Evolutionary conservation across 306 rosid genomes (phyloP).

Genomic region (Rosa rugosa): DNA sequence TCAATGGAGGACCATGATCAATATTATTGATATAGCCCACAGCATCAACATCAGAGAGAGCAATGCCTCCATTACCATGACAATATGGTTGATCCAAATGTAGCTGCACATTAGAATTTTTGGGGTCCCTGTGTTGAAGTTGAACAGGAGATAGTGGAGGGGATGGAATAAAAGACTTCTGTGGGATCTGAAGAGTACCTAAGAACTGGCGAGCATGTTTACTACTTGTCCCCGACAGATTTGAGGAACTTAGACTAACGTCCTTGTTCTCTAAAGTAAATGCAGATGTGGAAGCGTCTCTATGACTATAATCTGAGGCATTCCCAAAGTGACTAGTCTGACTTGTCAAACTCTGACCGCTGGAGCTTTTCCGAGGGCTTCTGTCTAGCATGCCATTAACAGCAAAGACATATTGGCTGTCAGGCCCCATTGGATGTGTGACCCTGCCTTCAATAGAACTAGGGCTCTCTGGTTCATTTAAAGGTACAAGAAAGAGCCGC

Average conservation of each 20-base stretch:
- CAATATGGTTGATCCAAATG: conserved; percentile 40
- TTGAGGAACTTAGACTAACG: conserved; percentile 42
- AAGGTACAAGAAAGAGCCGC: conserved; percentile 76
- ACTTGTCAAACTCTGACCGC: conserved; percentile 55
- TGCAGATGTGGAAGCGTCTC: conserved; percentile 47
- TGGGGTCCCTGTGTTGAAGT: conserved; percentile 46
- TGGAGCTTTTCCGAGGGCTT: conserved; percentile 52
- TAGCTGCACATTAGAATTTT: conserved; percentile 34
- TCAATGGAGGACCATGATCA: conserved; percentile 44
- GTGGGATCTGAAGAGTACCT: conserved; percentile 41
- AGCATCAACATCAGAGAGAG: conserved; percentile 55
- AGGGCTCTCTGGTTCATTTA: conserved; percentile 68
- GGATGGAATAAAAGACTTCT: conserved; percentile 44
- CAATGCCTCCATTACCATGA: conserved; percentile 38
- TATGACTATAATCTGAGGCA: conserved; percentile 52
- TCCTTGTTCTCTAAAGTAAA: conserved; percentile 53
- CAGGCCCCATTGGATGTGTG: conserved; percentile 49
- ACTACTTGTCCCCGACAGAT: conserved; percentile 34
- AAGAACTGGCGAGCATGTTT: conserved; percentile 51
- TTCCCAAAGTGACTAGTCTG: conserved; percentile 59
- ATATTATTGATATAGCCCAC: conserved; percentile 36
- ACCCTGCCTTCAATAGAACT: conserved; percentile 53
- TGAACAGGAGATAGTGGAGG: conserved; percentile 45
- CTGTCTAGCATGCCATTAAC: conserved; percentile 69
- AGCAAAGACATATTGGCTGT: conserved; percentile 74